A percentile compares a stretch with the other conserved stretches of the same genome.
Conservation (phyloP, 768 basidiomycete genomes). For the Termitomyces sp. region DNA sequence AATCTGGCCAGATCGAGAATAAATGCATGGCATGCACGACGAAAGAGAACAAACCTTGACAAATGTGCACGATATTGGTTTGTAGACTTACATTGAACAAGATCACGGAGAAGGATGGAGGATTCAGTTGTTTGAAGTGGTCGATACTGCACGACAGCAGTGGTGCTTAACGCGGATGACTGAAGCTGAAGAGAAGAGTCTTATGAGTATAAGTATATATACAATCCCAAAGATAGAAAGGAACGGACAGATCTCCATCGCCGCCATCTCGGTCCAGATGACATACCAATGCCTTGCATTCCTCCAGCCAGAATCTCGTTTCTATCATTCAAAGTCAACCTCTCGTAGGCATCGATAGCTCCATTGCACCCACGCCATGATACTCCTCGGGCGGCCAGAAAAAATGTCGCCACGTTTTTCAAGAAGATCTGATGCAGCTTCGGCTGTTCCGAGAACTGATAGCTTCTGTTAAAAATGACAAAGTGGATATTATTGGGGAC, state of each 20-base stretch:
- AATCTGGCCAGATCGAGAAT: constrained; percentile 1
- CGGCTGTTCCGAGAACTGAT: constrained; percentile 21
- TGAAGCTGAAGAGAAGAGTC: not conserved
- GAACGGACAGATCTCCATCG: constrained; percentile 27
- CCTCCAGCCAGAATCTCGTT: constrained; percentile 26
- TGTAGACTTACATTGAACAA: constrained; percentile 1
- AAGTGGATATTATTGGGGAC: not conserved
- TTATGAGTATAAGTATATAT: too few relatives aligned
- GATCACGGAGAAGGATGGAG: constrained; percentile 2
- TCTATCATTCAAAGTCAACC: constrained; percentile 4
- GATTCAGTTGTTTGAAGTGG: constrained; percentile 13
- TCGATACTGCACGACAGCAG: constrained; percentile 6
- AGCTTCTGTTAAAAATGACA: not conserved
- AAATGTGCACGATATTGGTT: constrained; percentile 3
- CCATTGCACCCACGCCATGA: constrained; percentile 21
- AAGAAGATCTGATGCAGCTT: constrained; percentile 25
- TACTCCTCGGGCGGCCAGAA: constrained; percentile 27
- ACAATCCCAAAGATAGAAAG: not conserved
- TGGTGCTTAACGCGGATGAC: constrained; percentile 4
- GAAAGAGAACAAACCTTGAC: constrained; percentile 1
- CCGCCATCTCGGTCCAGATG: constrained; percentile 25
- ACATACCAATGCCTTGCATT: constrained; percentile 28
- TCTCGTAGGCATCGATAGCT: not conserved
- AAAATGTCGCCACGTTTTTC: constrained; percentile 29
- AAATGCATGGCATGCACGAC: not conserved